Base-by-base conservation (phyloP, 495 filamentous ascomycete genomes). In the Letharia columbiana region DNA sequence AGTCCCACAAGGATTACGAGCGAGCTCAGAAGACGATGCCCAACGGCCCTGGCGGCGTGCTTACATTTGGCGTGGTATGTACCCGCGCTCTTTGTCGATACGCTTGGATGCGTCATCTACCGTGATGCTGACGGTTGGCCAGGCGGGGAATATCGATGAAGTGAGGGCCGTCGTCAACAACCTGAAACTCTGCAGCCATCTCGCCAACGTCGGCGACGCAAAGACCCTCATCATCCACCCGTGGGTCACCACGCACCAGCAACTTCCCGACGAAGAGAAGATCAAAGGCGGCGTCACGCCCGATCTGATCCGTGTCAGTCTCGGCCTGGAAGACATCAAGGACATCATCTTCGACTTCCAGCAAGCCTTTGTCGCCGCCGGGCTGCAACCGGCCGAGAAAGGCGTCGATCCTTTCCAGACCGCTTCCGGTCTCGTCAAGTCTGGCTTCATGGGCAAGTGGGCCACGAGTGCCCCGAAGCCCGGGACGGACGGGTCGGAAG, bases 261-360 rank as follows among this genome's bases (percentile, higher is more conserved):
- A 45, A 8, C 13, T 45, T 2, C 42, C 42, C 17, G 42, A 45
- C 17, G 42, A 45, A 18, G 42, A 45, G 42, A 61, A 60, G 18
- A 40, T 60, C 57, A 60, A 60, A 20, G 57, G 57, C 35, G 57
- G 57, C 17, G 31, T 60, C 33, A 60, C 57, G 3, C 57, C 35
- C 11, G 57, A 60, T 40, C 33, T 60, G 15, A 60, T 60, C 57
- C 57, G 57, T 4, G 33, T 60, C 35, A 39, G 33, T 20, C 35
- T 37, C 33, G 57, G 57, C 57, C n/a, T 60, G 35, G 57, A 60
- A 60, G 35, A 60, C 39, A 60, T 40, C 35, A 41, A 60, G 1
- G 57, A 60, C 12, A 60, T 60, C 57, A 60, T 60, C 57, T n/a
- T 18, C 18, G 57, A 60, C 11, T 60, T 60, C n/a, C 15, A 40